Percentiles rank a stretch among this genome's conserved stretches.
phyloP scores from a whole-genome alignment of 2,329 filamentous ascomycete species.

The Fusarium chuoi region DNA sequence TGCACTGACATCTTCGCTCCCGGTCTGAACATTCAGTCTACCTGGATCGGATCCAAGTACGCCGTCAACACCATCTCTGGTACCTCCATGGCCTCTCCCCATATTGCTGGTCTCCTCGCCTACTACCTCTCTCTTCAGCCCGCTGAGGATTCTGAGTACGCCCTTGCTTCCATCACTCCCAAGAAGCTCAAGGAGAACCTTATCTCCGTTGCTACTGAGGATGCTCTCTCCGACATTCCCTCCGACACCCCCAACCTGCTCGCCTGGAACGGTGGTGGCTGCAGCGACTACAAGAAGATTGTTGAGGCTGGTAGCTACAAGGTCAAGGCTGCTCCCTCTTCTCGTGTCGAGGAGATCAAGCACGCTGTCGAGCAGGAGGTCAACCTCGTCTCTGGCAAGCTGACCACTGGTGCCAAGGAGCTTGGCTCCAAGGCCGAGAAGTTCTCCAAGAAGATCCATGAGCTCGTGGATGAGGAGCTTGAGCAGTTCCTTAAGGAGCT shows the following conservation, averaged over 20 bases:
- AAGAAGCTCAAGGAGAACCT: slow-evolving; percentile 93
- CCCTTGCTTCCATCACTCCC: slow-evolving; percentile 88
- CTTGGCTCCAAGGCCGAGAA: slow-evolving; percentile 68
- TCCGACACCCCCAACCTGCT: slow-evolving; percentile 91
- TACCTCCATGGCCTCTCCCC: slow-evolving; percentile 98
- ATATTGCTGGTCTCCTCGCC: slow-evolving; percentile 94
- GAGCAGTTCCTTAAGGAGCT: slow-evolving; percentile 68
- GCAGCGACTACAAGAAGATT: slow-evolving; percentile 89
- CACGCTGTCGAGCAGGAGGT: slow-evolving; percentile 70
- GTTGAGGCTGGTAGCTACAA: slow-evolving; percentile 78
- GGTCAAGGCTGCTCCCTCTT: slow-evolving; percentile 54
- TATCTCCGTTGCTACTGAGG: slow-evolving; percentile 83
- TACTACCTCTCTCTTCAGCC: slow-evolving; percentile 99
- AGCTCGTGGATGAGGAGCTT: slow-evolving; percentile 70
- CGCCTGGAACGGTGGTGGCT: slow-evolving; percentile 98
- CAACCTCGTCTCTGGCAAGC: slow-evolving; percentile 64
- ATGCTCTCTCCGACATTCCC: slow-evolving; percentile 83
- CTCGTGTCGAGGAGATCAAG: slow-evolving; percentile 68
- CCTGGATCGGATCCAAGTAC: slow-evolving; percentile 97
- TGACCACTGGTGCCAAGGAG: slow-evolving; percentile 64
- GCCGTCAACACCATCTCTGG: slow-evolving; percentile 99
- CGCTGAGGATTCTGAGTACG: slow-evolving; percentile 87
- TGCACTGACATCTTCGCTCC: slow-evolving; percentile 99
- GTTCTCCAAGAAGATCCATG: slow-evolving; percentile 71
- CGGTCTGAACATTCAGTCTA: slow-evolving; percentile 95